A percentile compares a stretch with the other conserved stretches of the same genome.
Conservation (phyloP, 345 rosid genomes). For the Hibiscus syriacus region DNA sequence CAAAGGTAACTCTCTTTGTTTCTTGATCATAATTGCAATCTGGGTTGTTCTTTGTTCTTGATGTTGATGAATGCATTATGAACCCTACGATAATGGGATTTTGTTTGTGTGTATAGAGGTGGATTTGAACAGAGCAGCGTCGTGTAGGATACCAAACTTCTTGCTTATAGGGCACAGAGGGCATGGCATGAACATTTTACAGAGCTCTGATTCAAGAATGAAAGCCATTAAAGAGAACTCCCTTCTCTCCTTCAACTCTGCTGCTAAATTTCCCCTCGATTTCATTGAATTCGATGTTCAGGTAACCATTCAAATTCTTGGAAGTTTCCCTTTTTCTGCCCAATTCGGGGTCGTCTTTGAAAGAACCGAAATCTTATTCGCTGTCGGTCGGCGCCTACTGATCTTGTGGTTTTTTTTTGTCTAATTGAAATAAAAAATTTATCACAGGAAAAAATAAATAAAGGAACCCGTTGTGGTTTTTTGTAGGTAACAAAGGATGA, state of each 20-base stretch:
- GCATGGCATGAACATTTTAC: constrained; percentile 72
- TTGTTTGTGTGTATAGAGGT: constrained; percentile 24
- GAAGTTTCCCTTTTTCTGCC: too few relatives aligned
- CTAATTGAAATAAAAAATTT: too few relatives aligned
- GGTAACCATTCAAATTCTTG: constrained; percentile 26
- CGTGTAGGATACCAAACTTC: constrained; percentile 49
- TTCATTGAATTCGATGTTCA: constrained; percentile 95
- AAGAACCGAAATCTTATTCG: too few relatives aligned
- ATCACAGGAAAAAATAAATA: too few relatives aligned
- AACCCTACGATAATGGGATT: too few relatives aligned
- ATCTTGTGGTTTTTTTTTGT: too few relatives aligned
- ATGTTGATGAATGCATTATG: not conserved
- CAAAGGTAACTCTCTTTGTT: constrained; percentile 13
- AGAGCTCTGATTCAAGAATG: constrained; percentile 55
- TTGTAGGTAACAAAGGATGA: constrained; percentile 84
- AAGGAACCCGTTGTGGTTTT: too few relatives aligned
- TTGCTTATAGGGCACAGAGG: constrained; percentile 84
- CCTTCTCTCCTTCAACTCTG: constrained; percentile 62
- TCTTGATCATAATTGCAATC: too few relatives aligned
- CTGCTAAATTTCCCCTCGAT: constrained; percentile 65
- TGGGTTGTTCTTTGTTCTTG: not conserved
- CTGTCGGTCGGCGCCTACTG: too few relatives aligned
- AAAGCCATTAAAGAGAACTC: constrained; percentile 71
- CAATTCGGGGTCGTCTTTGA: too few relatives aligned
- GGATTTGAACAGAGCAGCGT: constrained; percentile 10